Evolutionary conservation across 805 yeast genomes (phyloP).

Genomic region (Yarrowia sp.): DNA sequence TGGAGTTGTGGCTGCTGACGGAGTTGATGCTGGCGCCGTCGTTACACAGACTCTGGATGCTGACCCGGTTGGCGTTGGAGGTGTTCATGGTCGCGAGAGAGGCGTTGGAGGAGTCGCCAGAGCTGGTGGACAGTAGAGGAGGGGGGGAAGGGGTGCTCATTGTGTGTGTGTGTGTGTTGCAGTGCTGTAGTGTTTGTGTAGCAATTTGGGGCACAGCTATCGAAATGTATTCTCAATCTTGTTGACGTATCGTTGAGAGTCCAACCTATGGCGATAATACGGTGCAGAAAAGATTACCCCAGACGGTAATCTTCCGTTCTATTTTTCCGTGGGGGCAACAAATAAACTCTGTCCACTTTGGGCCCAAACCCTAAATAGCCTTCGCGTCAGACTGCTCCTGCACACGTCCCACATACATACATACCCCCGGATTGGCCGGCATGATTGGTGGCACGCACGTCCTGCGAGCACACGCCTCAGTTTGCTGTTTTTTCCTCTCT

Average conservation of each 20-base stretch:
- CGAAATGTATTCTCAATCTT: no score
- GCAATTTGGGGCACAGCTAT: neutral
- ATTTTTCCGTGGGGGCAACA: conserved; percentile 17
- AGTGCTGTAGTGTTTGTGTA: neutral
- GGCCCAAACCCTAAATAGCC: neutral
- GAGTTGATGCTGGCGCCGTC: conserved; percentile 5
- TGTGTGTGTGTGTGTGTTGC: neutral
- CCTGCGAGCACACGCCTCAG: neutral
- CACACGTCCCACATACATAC: neutral
- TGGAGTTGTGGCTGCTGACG: conserved; percentile 1
- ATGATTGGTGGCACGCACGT: neutral
- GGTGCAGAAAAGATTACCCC: neutral
- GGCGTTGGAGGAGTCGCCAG: conserved; percentile 21
- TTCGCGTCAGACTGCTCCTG: neutral
- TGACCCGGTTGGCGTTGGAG: neutral
- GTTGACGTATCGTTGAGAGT: neutral
- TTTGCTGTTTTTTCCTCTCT: neutral
- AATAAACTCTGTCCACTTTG: neutral
- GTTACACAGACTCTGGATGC: conserved; percentile 13
- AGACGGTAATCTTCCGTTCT: conserved; percentile 15
- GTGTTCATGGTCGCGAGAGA: conserved; percentile 4
- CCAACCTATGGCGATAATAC: neutral
- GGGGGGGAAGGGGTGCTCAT: conserved; percentile 21
- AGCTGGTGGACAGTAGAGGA: conserved; percentile 16
- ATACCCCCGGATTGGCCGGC: neutral